Base-by-base conservation (phyloP, 2,329 filamentous ascomycete genomes). In the Ilyonectria sp. region DNA sequence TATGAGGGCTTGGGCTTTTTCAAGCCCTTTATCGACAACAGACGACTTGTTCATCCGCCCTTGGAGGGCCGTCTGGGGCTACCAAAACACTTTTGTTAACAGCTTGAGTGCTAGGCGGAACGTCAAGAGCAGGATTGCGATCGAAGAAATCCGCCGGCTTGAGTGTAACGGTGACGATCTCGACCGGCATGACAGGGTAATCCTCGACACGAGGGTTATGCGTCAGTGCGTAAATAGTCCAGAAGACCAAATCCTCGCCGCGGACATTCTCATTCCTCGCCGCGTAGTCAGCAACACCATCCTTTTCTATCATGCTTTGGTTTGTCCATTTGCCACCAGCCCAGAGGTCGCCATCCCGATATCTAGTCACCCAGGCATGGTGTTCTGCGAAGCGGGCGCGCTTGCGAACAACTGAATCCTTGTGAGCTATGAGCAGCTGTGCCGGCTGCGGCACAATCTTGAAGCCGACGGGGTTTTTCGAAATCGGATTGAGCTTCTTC, bases 141-240 rank as follows among this genome's bases (percentile, higher is more conserved):
- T 78, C 81, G 70, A 86, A 86, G 77, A 86, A 86, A 71, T 86
- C 84, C 4, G 80, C 79, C 1, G 85, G 84, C 11, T 74, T 75
- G n/a, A 78, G 65, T 47, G 67, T 60, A 23, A 73, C 69, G 15
- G 52, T 71, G 6, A 70, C 43, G 21, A 70, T 66, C 60, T 74
- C 72, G 1, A 73, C 71, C 1, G 72, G 72, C 72, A 86, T 86
- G 13, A 86, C 84, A 1, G 85, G 85, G 81, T 85, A 86, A 60
- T 86, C 85, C 68, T 86, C 85, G 1, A 85, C 81, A 1, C 84
- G 76, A 0, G 84, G 84, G 37, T 86, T 85, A 61, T 86, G 85
- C 13, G 84, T 86, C 35, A 86, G 75, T 2, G 85, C 84, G 61
- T 85, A 86, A 7, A 85, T 83, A 13, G 79, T 82, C 86, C 86